A percentile compares a stretch with the other conserved stretches of the same genome.
phyloP scores from a whole-genome alignment of 176 grass and related monocot species.

The Typha latifolia region DNA sequence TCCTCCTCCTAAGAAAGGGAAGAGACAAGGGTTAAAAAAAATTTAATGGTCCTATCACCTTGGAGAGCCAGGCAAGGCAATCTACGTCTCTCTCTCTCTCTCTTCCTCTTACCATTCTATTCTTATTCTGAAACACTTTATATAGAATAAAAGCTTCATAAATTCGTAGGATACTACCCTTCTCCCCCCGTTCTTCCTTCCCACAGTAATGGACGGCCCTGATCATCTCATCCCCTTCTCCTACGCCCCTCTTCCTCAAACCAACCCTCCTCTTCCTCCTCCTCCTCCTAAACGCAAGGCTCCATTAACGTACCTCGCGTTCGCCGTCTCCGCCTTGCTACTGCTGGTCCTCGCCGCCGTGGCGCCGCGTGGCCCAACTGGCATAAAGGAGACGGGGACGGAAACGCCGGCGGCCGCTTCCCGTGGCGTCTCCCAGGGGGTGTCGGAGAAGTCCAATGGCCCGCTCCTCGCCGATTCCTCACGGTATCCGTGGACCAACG shows the following conservation, averaged over 20 bases:
- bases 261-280: slow-evolving; percentile 4
- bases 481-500: slow-evolving; percentile 55
- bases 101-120: slow-evolving; percentile 1
- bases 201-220: slow-evolving; percentile 23
- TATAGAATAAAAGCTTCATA: no score
- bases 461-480: slow-evolving; percentile 20
- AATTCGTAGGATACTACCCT: no score
- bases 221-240: slow-evolving; percentile 10
- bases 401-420: slow-evolving; percentile 10
- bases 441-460: slow-evolving; percentile 61
- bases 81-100: not conserved
- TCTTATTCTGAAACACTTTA: no score
- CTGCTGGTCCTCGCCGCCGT: slow-evolving; percentile 15
- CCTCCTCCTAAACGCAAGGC: not conserved
- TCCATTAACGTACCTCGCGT: slow-evolving; percentile 20
- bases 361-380: not conserved
- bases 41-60: no score
- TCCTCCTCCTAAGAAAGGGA: no score
- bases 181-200: not conserved
- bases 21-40: no score
- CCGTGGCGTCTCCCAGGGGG: slow-evolving; percentile 38
- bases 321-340: slow-evolving; percentile 9
- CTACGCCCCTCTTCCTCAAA: slow-evolving; percentile 27
- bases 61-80: no score
- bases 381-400: not conserved